Evolutionary conservation across 495 filamentous ascomycete genomes (phyloP), one percentile per base, ranked within the genome.

Genomic region (Cercophora samala): DNA sequence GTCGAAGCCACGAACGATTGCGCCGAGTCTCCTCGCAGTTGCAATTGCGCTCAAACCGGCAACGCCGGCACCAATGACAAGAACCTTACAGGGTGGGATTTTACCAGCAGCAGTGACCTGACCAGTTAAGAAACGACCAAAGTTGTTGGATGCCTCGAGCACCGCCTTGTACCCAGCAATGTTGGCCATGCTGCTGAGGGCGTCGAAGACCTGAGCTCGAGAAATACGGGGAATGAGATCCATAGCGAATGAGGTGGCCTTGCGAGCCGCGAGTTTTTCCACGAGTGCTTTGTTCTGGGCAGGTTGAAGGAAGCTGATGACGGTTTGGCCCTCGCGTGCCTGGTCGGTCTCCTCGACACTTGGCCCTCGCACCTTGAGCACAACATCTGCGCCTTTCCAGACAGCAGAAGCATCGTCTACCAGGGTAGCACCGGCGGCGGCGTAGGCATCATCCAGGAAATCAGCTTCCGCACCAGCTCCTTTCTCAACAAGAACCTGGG

Each of bases 91-190:
- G 2, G 91, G 91, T 0, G 91, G 91, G 55, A 94, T 91, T 79
- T 93, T 82, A 61, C 90, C 91, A 64, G 91, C 91, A 65, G 91
- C 91, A 25, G 91, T 94, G 37, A 91, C 89, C 71, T 94, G 91
- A 53, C 90, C 91, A 29, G 91, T 92, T 65, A 94, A 76, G 71
- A 92, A 94, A 53, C 90, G 87, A 64, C 90, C 91, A 74, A 93
- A 94, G 70, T 88, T 85, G 75, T 93, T 93, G 1, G 90, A 91
- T 1, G 91, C 91, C 73, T 93, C 90, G 60, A 94, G 76, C 1
- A 94, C 89, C 19, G 90, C 91, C 75, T 92, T 94, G 77, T 94
- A 94, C 4, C 91, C 91, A 21, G 91, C 90, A 75, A 93, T 94
- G 68, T 94, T 94, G 64, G 91, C 90, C 91, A 93, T 93, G 11